phyloP scores from a whole-genome alignment of 306 rosid genomes.

The Parietaria judaica region DNA sequence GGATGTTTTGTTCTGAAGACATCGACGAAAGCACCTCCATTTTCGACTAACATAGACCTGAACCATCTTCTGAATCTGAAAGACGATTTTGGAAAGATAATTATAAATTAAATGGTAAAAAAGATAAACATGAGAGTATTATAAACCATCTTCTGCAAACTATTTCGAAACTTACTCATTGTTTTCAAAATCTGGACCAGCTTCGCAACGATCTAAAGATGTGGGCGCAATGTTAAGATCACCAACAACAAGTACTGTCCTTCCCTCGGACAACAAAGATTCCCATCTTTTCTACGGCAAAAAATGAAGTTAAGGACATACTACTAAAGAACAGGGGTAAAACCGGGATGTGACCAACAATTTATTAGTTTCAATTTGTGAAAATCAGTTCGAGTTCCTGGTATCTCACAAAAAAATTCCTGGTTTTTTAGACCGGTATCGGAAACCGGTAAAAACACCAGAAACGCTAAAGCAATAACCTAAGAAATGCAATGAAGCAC shows the following conservation, averaged over 20 bases:
- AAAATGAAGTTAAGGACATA: slow-evolving; percentile 20
- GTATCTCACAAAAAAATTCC: neutral
- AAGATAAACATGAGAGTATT: slow-evolving; percentile 1
- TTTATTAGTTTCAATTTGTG: neutral
- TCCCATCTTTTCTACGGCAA: slow-evolving; percentile 83
- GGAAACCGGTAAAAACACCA: too few relatives aligned
- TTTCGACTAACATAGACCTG: slow-evolving; percentile 55
- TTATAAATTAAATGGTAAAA: neutral
- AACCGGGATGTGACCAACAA: too few relatives aligned
- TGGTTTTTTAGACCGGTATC: too few relatives aligned
- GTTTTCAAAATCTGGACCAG: slow-evolving; percentile 85
- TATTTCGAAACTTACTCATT: slow-evolving; percentile 44
- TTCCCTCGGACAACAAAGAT: slow-evolving; percentile 51
- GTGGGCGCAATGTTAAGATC: slow-evolving; percentile 97
- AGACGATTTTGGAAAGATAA: slow-evolving; percentile 20
- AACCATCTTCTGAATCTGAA: slow-evolving; percentile 86
- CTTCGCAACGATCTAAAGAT: slow-evolving; percentile 74
- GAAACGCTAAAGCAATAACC: too few relatives aligned
- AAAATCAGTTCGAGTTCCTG: neutral
- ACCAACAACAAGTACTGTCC: slow-evolving; percentile 79
- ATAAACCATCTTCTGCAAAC: too few relatives aligned
- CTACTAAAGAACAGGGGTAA: neutral
- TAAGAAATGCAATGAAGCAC: too few relatives aligned
- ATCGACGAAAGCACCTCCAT: slow-evolving; percentile 66
- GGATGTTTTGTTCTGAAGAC: slow-evolving; percentile 75